Evolutionary conservation across 129 eudicot species (phyloP).

Genomic region (Centrapalus pauciflorus): DNA sequence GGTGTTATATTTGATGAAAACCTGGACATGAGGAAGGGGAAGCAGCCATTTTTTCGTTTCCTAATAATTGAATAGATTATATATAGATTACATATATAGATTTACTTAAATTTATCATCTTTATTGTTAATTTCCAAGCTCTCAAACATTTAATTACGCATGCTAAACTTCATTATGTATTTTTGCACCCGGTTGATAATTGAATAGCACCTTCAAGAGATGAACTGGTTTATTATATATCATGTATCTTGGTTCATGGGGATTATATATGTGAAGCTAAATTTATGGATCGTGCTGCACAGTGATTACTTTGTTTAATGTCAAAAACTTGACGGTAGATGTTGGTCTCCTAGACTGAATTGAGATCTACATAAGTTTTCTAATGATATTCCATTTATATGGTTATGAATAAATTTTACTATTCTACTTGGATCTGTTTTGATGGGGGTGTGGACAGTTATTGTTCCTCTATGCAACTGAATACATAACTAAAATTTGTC

Average conservation of each 20-base stretch:
- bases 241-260: conserved; percentile 94
- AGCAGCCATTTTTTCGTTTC: not conserved
- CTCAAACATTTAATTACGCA: not conserved
- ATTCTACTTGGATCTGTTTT: not conserved
- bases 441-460: not conserved
- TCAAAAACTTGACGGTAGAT: no score
- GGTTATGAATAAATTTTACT: not conserved
- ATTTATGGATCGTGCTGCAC: not conserved
- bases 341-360: no score
- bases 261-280: conserved; percentile 91
- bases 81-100: not conserved
- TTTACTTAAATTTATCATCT: not conserved
- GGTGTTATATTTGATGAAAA: not conserved
- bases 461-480: not conserved
- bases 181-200: not conserved
- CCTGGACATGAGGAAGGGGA: not conserved
- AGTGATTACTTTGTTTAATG: no score
- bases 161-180: not conserved
- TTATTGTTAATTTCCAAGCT: not conserved
- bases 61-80: not conserved
- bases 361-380: no score
- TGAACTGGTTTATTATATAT: conserved; percentile 83
- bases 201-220: conserved; percentile 39
- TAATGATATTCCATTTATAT: not conserved
- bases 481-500: no score